Conservation (phyloP, 768 basidiomycete genomes). For the Termitomyces sp. region DNA sequence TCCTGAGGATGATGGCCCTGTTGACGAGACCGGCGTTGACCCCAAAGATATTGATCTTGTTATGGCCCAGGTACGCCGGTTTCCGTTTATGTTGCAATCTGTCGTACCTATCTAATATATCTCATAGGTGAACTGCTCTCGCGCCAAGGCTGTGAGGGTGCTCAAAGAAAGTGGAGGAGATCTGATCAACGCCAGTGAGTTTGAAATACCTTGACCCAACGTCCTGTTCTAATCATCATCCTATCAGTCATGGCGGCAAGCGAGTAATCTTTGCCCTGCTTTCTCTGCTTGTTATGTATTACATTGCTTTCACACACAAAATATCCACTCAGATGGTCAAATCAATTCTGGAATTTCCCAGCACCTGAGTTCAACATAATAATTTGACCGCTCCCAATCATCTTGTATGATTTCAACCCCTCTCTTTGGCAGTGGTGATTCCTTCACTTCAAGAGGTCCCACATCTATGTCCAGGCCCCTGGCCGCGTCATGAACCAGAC, state of each 20-base stretch:
- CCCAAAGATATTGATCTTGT: conserved; percentile 95
- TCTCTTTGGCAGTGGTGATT: conserved; percentile 15
- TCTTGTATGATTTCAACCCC: conserved; percentile 71
- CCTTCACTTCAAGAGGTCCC: conserved; percentile 24
- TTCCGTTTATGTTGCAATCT: not conserved
- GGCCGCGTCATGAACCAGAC: conserved; percentile 63
- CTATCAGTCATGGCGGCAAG: conserved; percentile 85
- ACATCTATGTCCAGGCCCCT: conserved; percentile 50
- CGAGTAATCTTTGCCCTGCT: conserved; percentile 48
- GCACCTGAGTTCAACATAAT: conserved; percentile 72
- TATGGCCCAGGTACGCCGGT: conserved; percentile 50
- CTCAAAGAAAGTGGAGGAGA: conserved; percentile 92
- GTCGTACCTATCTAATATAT: not conserved
- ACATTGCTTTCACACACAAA: conserved; percentile 25
- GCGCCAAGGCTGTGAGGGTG: conserved; percentile 88
- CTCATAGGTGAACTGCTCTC: conserved; percentile 79
- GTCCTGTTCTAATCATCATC: conserved; percentile 1
- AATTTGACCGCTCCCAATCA: conserved; percentile 88
- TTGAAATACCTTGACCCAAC: not conserved
- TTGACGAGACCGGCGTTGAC: conserved; percentile 88
- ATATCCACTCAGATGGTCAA: conserved; percentile 10
- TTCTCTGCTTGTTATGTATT: conserved; percentile 25
- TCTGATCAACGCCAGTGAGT: conserved; percentile 95
- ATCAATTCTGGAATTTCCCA: conserved; percentile 39
- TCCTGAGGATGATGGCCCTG: conserved; percentile 73